Base-by-base conservation (phyloP, 176 grass and related monocot genomes). In the Bonia amplexicaulis region DNA sequence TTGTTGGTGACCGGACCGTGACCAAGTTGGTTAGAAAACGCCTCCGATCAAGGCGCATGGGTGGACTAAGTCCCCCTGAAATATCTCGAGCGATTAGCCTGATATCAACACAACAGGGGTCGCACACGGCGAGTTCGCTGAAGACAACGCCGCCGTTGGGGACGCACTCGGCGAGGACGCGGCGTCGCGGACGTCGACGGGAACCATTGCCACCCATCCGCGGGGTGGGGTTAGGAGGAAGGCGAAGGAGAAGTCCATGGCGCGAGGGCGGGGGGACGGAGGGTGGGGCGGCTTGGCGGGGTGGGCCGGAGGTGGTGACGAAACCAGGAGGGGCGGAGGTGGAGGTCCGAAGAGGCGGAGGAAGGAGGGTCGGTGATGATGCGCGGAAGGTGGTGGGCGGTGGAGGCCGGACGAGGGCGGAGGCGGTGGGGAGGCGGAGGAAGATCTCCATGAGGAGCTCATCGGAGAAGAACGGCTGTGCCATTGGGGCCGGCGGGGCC, bases 321-420 rank as follows among this genome's bases (percentile, higher is more conserved):
- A 78, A 20, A 6, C 74, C 81, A 84, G 46, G 58, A 84, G 66
- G 1, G 15, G 66, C 19, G 67, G 81, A 8, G 33, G 48, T 84
- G 20, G 37, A 47, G 22, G 2, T 54, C 15, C 52, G 17, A 54
- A 54, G 63, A 15, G 15, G 14, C 63, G 5, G 29, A 54, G 29
- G 63, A 35, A 25, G 19, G 67, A 40, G 67, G 37, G 20, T 70
- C 5, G 17, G 52, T 54, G 16, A 19, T 19, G 52, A 54, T 19
- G 67, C 14, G 33, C 16, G 64, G 64, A 42, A 37, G 3, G 40
- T 17, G 52, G 52, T 19, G 68, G 71, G 60, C 78, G 25, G 47
- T 2, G 70, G 61, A 67, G 49, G 51, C 20, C 25, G 10, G 10
- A 4, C 7, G 35, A 45, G 22, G 20, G 6, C 9, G 40, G 5